Base-by-base conservation (phyloP, 2,329 filamentous ascomycete genomes). In the Talaromyces sp. region DNA sequence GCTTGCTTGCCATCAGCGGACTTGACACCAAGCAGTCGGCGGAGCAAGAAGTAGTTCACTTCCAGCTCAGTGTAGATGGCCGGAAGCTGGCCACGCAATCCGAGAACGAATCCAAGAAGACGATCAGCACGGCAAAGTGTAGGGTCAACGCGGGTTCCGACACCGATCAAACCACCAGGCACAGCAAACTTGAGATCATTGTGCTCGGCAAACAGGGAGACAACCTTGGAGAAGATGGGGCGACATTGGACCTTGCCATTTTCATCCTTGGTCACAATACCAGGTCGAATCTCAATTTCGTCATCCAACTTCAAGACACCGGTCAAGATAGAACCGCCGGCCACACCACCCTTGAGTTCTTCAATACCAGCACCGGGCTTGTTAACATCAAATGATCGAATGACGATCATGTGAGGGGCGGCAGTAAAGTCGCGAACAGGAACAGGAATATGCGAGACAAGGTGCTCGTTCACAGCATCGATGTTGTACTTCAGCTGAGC, bases 401-500 rank as follows among this genome's bases (percentile, higher is more conserved):
- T 99, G 74, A 99, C 88, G 72, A 99, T 99, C 91, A 99, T 97
- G 80, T 96, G 92, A 50, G 94, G 94, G 66, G 93, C 90, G 69
- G 89, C 86, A 67, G 87, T 87, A 81, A 99, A 97, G 77, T 97
- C 92, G 77, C 94, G 86, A 62, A 89, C 80, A 17, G 94, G 94
- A 10, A 97, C 88, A 27, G 94, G 94, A 69, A 99, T 97, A 70
- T 91, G 95, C 73, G 91, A 92, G 76, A 97, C 91, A 66, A 99
- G 90, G 70, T 92, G 88, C 79, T 99, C 93, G 80, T 95, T 95
- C 79, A 97, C 90, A 67, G 93, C 92, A 75, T 99, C 94, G 73
- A 99, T 96, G 83, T 99, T 99, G 87, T 97, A 95, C 83, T 97
- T 97, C 71, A 99, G 84, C 83, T 99, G 94, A 54, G 94, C 94